A percentile compares a stretch with the other conserved stretches of the same genome.
Evolutionary conservation across 1,284 basidiomycete species (phyloP).

Genomic region (Tilletiopsis washingtonensis): DNA sequence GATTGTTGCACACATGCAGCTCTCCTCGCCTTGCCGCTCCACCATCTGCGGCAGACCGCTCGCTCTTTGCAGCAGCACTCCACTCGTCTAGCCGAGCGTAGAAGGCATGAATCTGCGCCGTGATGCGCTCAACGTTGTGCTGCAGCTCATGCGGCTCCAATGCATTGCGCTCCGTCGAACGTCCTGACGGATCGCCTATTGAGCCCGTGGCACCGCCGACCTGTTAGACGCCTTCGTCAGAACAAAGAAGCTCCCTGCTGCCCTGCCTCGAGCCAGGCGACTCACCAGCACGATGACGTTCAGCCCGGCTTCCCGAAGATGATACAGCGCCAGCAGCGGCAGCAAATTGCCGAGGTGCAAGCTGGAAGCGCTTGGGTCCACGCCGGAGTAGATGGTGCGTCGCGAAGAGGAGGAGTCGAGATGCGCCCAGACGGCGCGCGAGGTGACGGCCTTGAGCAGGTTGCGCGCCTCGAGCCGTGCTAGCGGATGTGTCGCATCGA

Average conservation of each 20-base stretch:
- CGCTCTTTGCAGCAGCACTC: constrained; percentile 40
- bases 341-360: constrained; percentile 90
- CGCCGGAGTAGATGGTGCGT: constrained; percentile 71
- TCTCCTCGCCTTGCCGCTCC: constrained; percentile 3
- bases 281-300: constrained; percentile 67
- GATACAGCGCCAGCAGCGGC: constrained; percentile 74
- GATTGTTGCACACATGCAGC: constrained; percentile 60
- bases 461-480: background rate
- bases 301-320: constrained; percentile 78
- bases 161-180: constrained; percentile 70
- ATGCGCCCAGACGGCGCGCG: background rate
- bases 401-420: background rate
- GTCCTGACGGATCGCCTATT: constrained; percentile 93
- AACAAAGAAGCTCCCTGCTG: background rate
- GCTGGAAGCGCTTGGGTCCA: constrained; percentile 83
- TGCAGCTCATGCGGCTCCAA: constrained; percentile 59
- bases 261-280: constrained; percentile 7
- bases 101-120: constrained; percentile 62
- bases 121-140: constrained; percentile 63
- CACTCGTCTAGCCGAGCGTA: constrained; percentile 61
- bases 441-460: background rate
- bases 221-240: constrained; percentile 49
- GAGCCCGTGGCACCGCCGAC: constrained; percentile 91
- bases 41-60: constrained; percentile 5
- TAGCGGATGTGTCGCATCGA: no score